Percentiles rank a stretch among this genome's conserved stretches.
These are phyloP conservation scores for Candida alai DNA, from an alignment of 805 yeast species.

Conservation along the genomic window DNA sequence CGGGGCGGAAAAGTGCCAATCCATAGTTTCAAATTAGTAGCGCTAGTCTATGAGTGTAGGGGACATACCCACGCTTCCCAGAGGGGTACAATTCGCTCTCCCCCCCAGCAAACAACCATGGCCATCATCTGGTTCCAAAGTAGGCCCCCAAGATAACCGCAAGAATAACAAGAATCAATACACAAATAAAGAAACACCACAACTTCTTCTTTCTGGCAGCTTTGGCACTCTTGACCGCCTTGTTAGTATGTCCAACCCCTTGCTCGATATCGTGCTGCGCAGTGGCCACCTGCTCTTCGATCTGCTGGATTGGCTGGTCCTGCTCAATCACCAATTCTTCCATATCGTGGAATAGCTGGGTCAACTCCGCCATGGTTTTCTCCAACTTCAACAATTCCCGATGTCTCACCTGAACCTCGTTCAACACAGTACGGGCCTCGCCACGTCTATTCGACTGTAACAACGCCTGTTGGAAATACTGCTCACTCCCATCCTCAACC, in stretches of 20 bases:
- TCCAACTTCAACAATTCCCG: slow-evolving; percentile 92
- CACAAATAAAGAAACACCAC: slow-evolving; percentile 71
- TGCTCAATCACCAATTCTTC: slow-evolving; percentile 95
- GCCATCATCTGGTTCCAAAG: slow-evolving; percentile 38
- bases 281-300: slow-evolving; percentile 71
- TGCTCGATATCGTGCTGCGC: slow-evolving; percentile 91
- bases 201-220: slow-evolving; percentile 88
- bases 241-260: slow-evolving; percentile 90
- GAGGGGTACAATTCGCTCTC: too few relatives aligned
- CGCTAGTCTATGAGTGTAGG: too few relatives aligned
- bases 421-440: slow-evolving; percentile 91
- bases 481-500: slow-evolving; percentile 81
- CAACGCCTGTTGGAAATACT: slow-evolving; percentile 90
- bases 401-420: slow-evolving; percentile 95
- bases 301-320: slow-evolving; percentile 79
- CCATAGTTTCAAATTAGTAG: too few relatives aligned
- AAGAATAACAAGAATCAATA: slow-evolving; percentile 57
- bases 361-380: slow-evolving; percentile 91
- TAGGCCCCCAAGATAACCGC: slow-evolving; percentile 67
- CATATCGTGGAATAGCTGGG: slow-evolving; percentile 93
- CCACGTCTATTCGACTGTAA: slow-evolving; percentile 84
- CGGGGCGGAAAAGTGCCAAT: too few relatives aligned
- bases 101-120: too few relatives aligned
- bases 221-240: slow-evolving; percentile 84
- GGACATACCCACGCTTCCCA: too few relatives aligned